phyloP scores from a whole-genome alignment of 805 yeast species.

The Diddensiella santjacobensis region DNA sequence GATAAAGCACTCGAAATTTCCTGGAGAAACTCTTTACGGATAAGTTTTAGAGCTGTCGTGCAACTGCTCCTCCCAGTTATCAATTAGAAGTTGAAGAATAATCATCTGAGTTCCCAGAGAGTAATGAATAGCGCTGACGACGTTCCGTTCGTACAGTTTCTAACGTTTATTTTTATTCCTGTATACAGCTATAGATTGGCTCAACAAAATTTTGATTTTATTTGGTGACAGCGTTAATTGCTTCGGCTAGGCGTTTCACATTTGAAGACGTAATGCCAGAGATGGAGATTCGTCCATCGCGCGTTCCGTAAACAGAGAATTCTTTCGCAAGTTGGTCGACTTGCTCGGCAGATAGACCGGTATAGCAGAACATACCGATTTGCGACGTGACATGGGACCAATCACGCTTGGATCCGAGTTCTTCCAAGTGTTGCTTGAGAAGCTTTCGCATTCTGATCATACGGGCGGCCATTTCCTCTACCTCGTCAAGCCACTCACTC shows the following conservation, averaged over 20 bases:
- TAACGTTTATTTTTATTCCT: too few relatives aligned
- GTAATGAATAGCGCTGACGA: too few relatives aligned
- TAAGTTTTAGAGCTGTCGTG: too few relatives aligned
- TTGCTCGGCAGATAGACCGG: slow-evolving; percentile 72
- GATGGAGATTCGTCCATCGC: slow-evolving; percentile 87
- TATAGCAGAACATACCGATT: slow-evolving; percentile 95
- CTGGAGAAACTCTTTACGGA: too few relatives aligned
- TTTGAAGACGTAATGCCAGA: slow-evolving; percentile 82
- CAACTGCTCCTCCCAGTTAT: too few relatives aligned
- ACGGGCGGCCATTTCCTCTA: slow-evolving; percentile 72
- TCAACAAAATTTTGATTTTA: too few relatives aligned
- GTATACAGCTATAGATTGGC: too few relatives aligned
- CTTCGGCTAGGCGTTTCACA: slow-evolving; percentile 51
- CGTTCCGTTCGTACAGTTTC: too few relatives aligned
- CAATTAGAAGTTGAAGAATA: too few relatives aligned
- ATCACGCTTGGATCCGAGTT: slow-evolving; percentile 51
- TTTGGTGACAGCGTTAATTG: slow-evolving; percentile 36
- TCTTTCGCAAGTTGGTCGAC: slow-evolving; percentile 66
- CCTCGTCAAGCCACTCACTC: slow-evolving; percentile 77
- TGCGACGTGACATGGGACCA: slow-evolving; percentile 89
- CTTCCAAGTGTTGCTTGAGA: slow-evolving; percentile 58
- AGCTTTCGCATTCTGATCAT: slow-evolving; percentile 66
- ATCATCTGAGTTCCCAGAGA: too few relatives aligned
- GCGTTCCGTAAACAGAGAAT: slow-evolving; percentile 77
- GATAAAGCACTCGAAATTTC: too few relatives aligned